Evolutionary conservation across 2,329 filamentous ascomycete species (phyloP).

Genomic region (Alternaria triticimaculans): DNA sequence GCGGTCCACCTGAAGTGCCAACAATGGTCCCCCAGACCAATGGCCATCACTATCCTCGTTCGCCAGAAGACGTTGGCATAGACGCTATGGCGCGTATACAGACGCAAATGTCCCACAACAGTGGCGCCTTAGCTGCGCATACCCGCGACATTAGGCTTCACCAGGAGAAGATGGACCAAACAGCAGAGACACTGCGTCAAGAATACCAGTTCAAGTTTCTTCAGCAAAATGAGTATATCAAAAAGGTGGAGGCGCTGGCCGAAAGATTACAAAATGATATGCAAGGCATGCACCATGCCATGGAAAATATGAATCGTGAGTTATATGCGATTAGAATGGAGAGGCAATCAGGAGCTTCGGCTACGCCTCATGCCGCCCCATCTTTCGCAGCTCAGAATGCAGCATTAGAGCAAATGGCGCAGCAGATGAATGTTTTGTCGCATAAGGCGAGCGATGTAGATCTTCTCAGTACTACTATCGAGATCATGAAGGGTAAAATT

Average conservation of each 20-base stretch:
- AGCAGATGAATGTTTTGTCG: slow-evolving; percentile 49
- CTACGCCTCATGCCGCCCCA: slow-evolving; percentile 1
- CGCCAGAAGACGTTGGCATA: slow-evolving; percentile 39
- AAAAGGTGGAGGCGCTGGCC: slow-evolving; percentile 50
- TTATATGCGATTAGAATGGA: slow-evolving; percentile 31
- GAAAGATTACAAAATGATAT: slow-evolving; percentile 51
- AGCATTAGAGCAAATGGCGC: slow-evolving; percentile 55
- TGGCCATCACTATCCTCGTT: slow-evolving; percentile 38
- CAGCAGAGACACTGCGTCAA: slow-evolving; percentile 48
- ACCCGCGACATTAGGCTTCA: slow-evolving; percentile 39
- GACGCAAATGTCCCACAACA: slow-evolving; percentile 57
- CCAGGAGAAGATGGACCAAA: slow-evolving; percentile 33
- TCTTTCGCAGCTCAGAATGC: slow-evolving; percentile 37
- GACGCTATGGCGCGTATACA: slow-evolving; percentile 55
- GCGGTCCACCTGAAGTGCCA: slow-evolving; percentile 23
- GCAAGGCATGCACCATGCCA: slow-evolving; percentile 43
- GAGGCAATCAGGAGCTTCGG: slow-evolving; percentile 8
- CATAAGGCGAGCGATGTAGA: slow-evolving; percentile 56
- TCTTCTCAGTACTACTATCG: slow-evolving; percentile 54
- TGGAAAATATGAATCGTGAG: slow-evolving; percentile 49
- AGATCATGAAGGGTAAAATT: slow-evolving; percentile 57
- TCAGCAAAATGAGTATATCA: slow-evolving; percentile 42
- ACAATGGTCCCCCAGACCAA: slow-evolving; percentile 27
- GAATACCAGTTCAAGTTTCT: slow-evolving; percentile 43
- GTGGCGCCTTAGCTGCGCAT: slow-evolving; percentile 44